Conservation (phyloP, 1,284 basidiomycete species). For the Sporisorium graminicola region DNA sequence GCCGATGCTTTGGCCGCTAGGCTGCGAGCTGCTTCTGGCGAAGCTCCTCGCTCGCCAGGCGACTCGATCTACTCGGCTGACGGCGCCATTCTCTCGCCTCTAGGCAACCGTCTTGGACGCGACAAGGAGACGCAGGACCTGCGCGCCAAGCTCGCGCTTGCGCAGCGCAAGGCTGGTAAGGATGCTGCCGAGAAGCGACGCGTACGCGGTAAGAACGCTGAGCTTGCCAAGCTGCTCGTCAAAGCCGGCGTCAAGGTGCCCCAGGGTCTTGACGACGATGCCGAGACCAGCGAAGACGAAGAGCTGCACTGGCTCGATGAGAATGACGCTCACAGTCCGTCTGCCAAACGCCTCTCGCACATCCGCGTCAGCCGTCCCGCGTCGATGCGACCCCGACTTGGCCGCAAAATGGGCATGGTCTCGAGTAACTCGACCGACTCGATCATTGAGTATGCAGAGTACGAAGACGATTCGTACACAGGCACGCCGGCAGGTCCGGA, state of each 20-base stretch:
- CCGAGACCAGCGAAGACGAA: slow-evolving; percentile 58
- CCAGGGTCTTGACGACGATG: slow-evolving; percentile 50
- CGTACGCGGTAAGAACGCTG: slow-evolving; percentile 61
- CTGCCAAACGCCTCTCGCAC: slow-evolving; percentile 30
- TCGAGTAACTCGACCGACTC: slow-evolving; percentile 53
- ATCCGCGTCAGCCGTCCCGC: slow-evolving; percentile 31
- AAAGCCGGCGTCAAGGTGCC: slow-evolving; percentile 58
- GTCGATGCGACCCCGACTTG: slow-evolving; percentile 31
- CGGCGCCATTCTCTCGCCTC: slow-evolving; percentile 42
- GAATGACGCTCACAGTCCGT: slow-evolving; percentile 39
- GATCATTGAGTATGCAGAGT: slow-evolving; percentile 46
- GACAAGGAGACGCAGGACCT: slow-evolving; percentile 61
- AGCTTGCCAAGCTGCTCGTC: slow-evolving; percentile 55
- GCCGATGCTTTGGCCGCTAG: slow-evolving; percentile 37
- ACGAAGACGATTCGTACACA: slow-evolving; percentile 36
- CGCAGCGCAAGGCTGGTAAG: slow-evolving; percentile 63
- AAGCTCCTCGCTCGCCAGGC: slow-evolving; percentile 39
- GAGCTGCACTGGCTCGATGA: slow-evolving; percentile 47
- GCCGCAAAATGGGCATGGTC: slow-evolving; percentile 41
- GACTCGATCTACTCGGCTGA: slow-evolving; percentile 52
- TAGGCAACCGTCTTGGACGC: slow-evolving; percentile 45
- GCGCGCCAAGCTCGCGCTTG: slow-evolving; percentile 61
- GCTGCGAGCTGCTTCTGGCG: slow-evolving; percentile 43
- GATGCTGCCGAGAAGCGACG: slow-evolving; percentile 62
- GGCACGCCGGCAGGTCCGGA: slow-evolving; percentile 36